Evolutionary conservation across 2,329 filamentous ascomycete species (phyloP), one percentile per base, ranked within the genome.

Genomic region (Bisporella sp.): DNA sequence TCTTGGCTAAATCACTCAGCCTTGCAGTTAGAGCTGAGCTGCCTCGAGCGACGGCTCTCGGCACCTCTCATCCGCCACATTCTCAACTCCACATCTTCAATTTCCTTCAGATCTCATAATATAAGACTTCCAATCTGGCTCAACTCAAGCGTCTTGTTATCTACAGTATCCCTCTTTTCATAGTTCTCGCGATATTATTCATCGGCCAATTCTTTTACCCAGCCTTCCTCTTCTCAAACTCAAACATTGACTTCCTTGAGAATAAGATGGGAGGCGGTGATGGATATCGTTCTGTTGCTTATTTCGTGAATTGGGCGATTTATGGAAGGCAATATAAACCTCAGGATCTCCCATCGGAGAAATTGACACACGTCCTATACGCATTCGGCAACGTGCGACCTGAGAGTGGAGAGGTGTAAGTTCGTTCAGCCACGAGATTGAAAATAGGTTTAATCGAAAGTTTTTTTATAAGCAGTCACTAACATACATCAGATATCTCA

Each of bases 301-400:
- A 60, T 46, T 52, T 54, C 31, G 60, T 63, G 45, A 53, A 59
- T 41, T 58, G 75, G 89, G 88, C 87, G 56, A 92, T 95, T 59
- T 96, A 96, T 68, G 89, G 75, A 39, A 82, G 91, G 49, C 85
- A 92, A 61, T 86, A 93, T 65, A 78, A 83, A n/a, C 90, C 91
- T 0, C 86, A 95, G 64, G 82, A 95, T 64, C 77, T 97, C 5
- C 87, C 88, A 0, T 82, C 77, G 4, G 79, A 90, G 49, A 85
- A 88, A 50, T 78, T 96, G 41, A 97, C 91, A 0, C 92, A 97
- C 64, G 71, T 97, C 4, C 80, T 96, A 12, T 96, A 96, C 59
- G 75, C 91, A 12, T 97, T 97, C 69, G 92, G 89, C 63, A 95
- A 96, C 65, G 80, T 96, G 52, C 78, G 81, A 4, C 76, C 83